Base-by-base conservation (phyloP, 2,329 filamentous ascomycete genomes). In the Colletotrichum falcatum region DNA sequence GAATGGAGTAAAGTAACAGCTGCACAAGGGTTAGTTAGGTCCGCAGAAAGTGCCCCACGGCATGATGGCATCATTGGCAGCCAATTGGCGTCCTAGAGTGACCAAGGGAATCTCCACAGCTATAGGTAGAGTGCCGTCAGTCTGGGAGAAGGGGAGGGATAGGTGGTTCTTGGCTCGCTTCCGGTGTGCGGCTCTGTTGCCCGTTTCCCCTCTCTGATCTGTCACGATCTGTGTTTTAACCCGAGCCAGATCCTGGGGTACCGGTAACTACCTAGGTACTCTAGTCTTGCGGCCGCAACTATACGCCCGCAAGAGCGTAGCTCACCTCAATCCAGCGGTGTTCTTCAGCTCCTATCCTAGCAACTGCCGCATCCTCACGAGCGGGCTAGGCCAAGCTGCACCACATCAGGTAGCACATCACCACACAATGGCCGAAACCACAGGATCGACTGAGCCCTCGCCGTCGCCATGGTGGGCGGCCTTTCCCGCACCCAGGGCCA, bases 401-500 rank as follows among this genome's bases (percentile, higher is more conserved):
- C 16, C 44, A 26, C 8, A 62, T 51, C 26, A 33, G 63, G 28
- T 42, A 53, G 51, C 53, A 55, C 33, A 55, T 44, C 33, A 53
- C 44, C 53, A 55, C 33, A 55, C 53, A 63, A 35, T 70, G 67
- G 64, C 58, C 33, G 67, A 70, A n/a, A 18, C 56, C 37, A 12
- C 48, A 51, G 63, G n/a, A 35, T 53, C 44, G 8, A 51, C 26
- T 11, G 69, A 65, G 30, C n/a, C 69, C 49, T 65, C 74, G 66
- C 75, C 76, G 18, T 65, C 74, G 66, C 75, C 76, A 18, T 84
- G 82, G 83, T 84, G 79, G 78, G 76, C 79, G 18, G 78, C 76
- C 1, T 83, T 86, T 63, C 84, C 84, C 2, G 79, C 83, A 35
- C 80, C 84, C n/a, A 77, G 76, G 65, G 79, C 85, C 28, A 74